These are phyloP conservation scores for Cystobasidiaceae sp. DNA, from an alignment of 1,284 basidiomycete genomes.

Conservation along the genomic window DNA sequence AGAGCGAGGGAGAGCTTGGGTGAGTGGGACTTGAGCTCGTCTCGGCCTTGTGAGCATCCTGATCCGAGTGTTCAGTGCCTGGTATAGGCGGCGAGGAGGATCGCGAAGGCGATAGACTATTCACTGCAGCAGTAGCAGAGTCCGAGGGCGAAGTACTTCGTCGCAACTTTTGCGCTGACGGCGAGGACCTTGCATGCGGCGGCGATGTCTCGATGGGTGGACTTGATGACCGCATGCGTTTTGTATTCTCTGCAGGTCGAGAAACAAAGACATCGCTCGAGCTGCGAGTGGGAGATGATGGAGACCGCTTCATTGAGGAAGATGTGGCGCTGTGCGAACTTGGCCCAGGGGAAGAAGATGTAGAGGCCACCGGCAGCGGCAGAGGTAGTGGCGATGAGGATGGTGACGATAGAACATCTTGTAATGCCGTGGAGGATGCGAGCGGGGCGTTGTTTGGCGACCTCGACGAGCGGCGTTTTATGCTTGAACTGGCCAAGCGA, in stretches of 20 bases:
- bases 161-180: too few species aligned
- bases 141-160: too few species aligned
- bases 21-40: neutral
- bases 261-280: too few species aligned
- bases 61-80: too few species aligned
- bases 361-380: conserved; percentile 13
- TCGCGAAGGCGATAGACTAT: too few species aligned
- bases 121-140: too few species aligned
- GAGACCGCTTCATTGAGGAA: conserved; percentile 21
- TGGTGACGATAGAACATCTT: conserved; percentile 9
- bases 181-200: too few species aligned
- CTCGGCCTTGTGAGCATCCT: neutral
- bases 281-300: neutral
- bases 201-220: too few species aligned
- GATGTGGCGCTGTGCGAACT: conserved; percentile 1
- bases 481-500: conserved; percentile 8
- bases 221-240: too few species aligned
- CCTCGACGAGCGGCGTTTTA: conserved; percentile 7
- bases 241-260: too few species aligned
- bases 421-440: neutral
- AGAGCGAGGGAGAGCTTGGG: too few species aligned
- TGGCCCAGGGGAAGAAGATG: neutral
- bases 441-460: conserved; percentile 9
- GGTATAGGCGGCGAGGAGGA: too few species aligned
- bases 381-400: neutral